Base-by-base conservation (phyloP, 1,284 basidiomycete genomes). In the Papiliotrema nemorosa region DNA sequence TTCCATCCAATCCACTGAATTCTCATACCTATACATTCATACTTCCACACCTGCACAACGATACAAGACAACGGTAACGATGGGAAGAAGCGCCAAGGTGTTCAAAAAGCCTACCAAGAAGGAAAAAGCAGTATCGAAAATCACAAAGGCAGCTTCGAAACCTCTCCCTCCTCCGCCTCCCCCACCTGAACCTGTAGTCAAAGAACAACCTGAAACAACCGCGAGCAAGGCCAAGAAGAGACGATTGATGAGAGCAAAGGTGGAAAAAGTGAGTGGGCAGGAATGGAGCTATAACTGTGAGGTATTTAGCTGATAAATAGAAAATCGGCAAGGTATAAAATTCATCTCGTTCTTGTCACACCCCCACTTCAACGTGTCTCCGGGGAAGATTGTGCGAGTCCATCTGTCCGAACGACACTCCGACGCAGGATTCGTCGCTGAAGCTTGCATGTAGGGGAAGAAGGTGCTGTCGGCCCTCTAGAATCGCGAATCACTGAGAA, bases 11-110 rank as follows among this genome's bases (percentile, higher is more conserved):
- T 7, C 13, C n/a, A 37, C 39, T 40, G 18, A 7, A 12, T 9
- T 24, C 12, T 40, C 5, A 7, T 22, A 22, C 22, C 22, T 40
- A 40, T 26, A n/a, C 36, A 16, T n/a, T 22, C n/a, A 9, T 40
- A 40, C 39, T 25, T 14, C 9, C 22, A 40, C 39, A 26, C 13
- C 39, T 26, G 12, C 5, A 13, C 10, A 22, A 13, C 21, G 39
- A 13, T 20, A 13, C 44, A 24, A 12, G 20, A 37, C 22, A 27
- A n/a, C 6, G 3, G 24, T 44, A 48, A 55, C 16, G 20, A 70
- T 70, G 68, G 68, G 68, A 25, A 53, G 68, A 52, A 66, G 63
- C 24, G 66, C 68, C 18, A 68, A 68, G 51, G 53, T 68, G 48
- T 59, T 58, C 40, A 70, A 68, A 52, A 52, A 66, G 37, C 68